phyloP scores from a whole-genome alignment of 1,284 basidiomycete species.

The Cutaneotrichosporon dermatis region DNA sequence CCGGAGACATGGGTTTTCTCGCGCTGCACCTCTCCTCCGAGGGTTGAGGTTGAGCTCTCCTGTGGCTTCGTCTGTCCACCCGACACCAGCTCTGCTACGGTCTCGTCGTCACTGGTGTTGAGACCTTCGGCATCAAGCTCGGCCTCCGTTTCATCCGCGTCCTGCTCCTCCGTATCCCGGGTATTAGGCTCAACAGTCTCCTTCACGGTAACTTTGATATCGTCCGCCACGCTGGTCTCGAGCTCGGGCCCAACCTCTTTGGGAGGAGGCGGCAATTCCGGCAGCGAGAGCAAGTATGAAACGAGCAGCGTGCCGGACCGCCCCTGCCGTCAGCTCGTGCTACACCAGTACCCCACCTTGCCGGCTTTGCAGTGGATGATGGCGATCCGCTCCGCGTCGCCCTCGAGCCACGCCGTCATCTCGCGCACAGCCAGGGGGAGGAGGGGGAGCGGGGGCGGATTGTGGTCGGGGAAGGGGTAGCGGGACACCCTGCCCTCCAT shows the following conservation, averaged over 20 bases:
- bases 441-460: conserved; percentile 76
- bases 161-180: not conserved
- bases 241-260: conserved; percentile 15
- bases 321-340: conserved; percentile 54
- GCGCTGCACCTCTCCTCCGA: not conserved
- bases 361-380: conserved; percentile 86
- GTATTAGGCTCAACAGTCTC: not conserved
- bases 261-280: conserved; percentile 54
- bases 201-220: not conserved
- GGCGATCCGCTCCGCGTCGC: conserved; percentile 64
- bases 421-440: conserved; percentile 71
- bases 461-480: conserved; percentile 84
- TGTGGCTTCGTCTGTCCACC: no score
- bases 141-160: conserved; percentile 5
- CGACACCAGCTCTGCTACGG: no score
- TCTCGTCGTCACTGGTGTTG: conserved; percentile 6
- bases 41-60: not conserved
- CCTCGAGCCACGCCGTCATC: conserved; percentile 71
- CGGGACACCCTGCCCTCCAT: conserved; percentile 62
- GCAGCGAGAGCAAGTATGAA: conserved; percentile 66
- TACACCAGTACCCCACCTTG: conserved; percentile 21
- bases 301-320: conserved; percentile 77
- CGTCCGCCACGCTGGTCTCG: not conserved
- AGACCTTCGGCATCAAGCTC: not conserved
- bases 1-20: not conserved